Evolutionary conservation across 1,284 basidiomycete species (phyloP).

Genomic region (Rhodotorula sp.): DNA sequence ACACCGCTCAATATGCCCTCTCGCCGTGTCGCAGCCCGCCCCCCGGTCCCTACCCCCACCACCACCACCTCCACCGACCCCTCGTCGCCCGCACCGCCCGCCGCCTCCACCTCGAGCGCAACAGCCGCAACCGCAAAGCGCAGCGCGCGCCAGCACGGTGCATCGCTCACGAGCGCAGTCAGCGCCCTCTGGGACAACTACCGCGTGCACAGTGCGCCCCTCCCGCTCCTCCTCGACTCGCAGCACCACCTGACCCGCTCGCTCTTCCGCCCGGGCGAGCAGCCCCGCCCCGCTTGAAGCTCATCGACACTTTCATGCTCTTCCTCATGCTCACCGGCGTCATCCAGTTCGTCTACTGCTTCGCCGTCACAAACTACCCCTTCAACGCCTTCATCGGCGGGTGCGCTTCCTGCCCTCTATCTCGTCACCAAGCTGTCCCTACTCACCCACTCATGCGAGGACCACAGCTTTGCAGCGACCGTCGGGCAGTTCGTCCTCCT

Average conservation of each 20-base stretch:
- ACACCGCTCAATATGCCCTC: conserved; percentile 13
- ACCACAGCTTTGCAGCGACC: conserved; percentile 80
- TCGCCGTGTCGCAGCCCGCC: conserved; percentile 20
- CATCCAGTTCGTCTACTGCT: conserved; percentile 86
- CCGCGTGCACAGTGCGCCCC: conserved; percentile 22
- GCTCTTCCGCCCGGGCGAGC: not conserved
- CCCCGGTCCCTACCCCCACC: not conserved
- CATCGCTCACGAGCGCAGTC: not conserved
- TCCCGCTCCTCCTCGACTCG: no score
- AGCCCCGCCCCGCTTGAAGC: conserved; percentile 78
- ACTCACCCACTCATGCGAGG: no score
- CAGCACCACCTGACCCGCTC: not conserved
- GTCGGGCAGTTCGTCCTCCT: conserved; percentile 97
- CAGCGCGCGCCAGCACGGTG: not conserved
- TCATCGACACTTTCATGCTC: conserved; percentile 88
- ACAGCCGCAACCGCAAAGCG: not conserved
- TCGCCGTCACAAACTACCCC: conserved; percentile 88
- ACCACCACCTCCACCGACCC: not conserved
- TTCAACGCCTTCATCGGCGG: conserved; percentile 97
- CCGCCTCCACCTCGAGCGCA: not conserved
- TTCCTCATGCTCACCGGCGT: conserved; percentile 92
- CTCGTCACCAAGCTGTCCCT: not conserved
- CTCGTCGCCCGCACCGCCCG: not conserved
- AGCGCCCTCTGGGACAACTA: conserved; percentile 22
- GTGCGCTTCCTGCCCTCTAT: conserved; percentile 58